Base-by-base conservation (phyloP, 2,329 filamentous ascomycete genomes). In the Chrysoporthe cubensis region DNA sequence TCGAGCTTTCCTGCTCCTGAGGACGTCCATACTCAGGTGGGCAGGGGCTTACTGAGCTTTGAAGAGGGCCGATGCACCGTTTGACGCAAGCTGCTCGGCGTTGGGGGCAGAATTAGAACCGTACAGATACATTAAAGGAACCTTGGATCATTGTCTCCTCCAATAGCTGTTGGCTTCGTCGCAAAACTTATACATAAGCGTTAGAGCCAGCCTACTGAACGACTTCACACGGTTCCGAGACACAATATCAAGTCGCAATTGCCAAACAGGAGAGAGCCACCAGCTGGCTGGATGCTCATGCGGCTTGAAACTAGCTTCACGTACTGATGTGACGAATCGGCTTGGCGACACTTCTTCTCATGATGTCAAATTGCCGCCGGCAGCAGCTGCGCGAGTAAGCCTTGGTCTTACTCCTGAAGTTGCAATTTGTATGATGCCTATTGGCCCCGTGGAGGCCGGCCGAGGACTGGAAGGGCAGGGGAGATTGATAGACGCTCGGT, bases 261-360 rank as follows among this genome's bases (percentile, higher is more conserved):
- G 37, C 43, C 42, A 62, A 62, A 43, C 59, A 62, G 59, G 26
- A 9, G 26, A 46, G 13, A 50, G 21, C 26, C 32, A 32, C 40
- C 21, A 62, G 59, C 40, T 14, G 18, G 32, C n/a, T 26, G 21
- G 43, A 37, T 18, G 57, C 13, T 60, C 18, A 43, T 60, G 50
- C 50, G 50, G 50, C 50, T 54, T 54, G 16, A 54, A 54, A 54
- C 50, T 54, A 54, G 50, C 50, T 21, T 26, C 42, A n/a, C 42
- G 32, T 43, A 16, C 40, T 43, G n/a, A n/a, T 18, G 40, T 40
- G 4, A 32, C 32, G 50, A 26, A 52, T 14, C 11, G 26, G 21
- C 32, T 54, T 13, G 14, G 16, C 21, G 26, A 32, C 50, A 6
- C 37, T 40, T 54, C 50, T 16, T 2, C 48, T 32, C 8, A 54